Base-by-base conservation (phyloP, 371 early-diverging fungal species). In the Funneliformis caledonium region DNA sequence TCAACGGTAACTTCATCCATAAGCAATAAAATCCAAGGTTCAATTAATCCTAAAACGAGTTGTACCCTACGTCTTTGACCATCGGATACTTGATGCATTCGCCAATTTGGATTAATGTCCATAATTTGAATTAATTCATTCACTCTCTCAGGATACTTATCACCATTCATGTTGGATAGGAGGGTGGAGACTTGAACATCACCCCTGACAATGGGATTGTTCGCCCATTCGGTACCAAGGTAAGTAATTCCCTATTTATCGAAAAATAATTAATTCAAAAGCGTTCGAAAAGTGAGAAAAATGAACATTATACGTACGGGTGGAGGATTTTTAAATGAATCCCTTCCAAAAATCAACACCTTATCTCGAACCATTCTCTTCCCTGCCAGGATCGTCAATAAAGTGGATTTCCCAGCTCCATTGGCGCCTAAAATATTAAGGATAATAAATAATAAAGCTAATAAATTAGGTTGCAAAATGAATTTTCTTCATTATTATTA, bases 1-100 rank as follows among this genome's bases (percentile, higher is more conserved):
- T 95, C 96, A 16, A 93, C 93, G 0, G 95, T 95, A 9, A 95
- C 94, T 86, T 94, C 96, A 85, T 94, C 96, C 43, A 94, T 83
- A 26, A 95, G 83, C 16, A 94, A 85, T 8, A 95, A 70, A 16
- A 90, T 85, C 92, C 93, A 94, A 33, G 93, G 93, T 50, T 92
- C 89, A 75, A 95, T 78, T 19, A 95, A 81, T 0, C 95, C 95
- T 82, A 95, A 88, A 1, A 94, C 91, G 61, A 94, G 86, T 74
- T 95, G 95, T 3, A 95, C 95, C 0, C 92, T 84, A 12, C 92
- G 82, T 70, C 91, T 85, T 74, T 91, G 89, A 26, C 95, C 93
- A 85, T 94, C 94, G 2, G 92, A 92, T 12, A 92, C 86, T 81
- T 91, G 86, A 82, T 93, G 90, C 91, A 93, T 91, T 70, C 86